Evolutionary conservation across 2,329 filamentous ascomycete species (phyloP).

Genomic region (Rutstroemia sydowiana): DNA sequence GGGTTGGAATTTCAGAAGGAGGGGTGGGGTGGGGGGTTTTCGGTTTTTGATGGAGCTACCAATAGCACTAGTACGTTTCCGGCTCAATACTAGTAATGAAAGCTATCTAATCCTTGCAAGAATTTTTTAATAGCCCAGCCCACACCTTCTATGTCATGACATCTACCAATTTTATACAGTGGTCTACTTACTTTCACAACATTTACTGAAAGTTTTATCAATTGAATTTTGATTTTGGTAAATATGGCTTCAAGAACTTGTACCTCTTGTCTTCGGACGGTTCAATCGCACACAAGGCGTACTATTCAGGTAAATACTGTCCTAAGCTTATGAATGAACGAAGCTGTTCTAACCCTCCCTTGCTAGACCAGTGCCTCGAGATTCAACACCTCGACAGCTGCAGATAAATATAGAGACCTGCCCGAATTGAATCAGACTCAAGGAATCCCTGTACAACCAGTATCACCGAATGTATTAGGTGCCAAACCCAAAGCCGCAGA

Average conservation of each 20-base stretch:
- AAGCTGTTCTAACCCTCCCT: conserved; percentile 7
- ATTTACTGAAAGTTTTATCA: neutral
- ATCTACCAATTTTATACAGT: neutral
- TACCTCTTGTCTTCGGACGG: neutral
- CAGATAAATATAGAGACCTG: conserved; percentile 22
- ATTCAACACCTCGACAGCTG: conserved; percentile 17
- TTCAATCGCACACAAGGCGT: conserved; percentile 19
- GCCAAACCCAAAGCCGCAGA: conserved; percentile 4
- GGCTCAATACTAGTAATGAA: neutral
- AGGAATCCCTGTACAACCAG: conserved; percentile 17
- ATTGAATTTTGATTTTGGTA: neutral
- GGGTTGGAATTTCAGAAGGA: no score
- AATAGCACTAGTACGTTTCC: neutral
- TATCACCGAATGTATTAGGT: conserved; percentile 12
- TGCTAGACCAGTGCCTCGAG: conserved; percentile 4
- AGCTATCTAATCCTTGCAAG: neutral
- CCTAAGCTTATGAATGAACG: neutral
- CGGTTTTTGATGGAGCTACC: neutral
- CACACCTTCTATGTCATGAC: neutral
- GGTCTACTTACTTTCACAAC: neutral
- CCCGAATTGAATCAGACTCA: conserved; percentile 15
- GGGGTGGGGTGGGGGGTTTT: no score
- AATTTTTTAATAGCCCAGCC: neutral
- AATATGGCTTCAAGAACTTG: conserved; percentile 24
- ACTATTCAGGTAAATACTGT: conserved; percentile 13